Evolutionary conservation across 352 stramenopile species (phyloP).

Genomic region (Phytophthora pini): DNA sequence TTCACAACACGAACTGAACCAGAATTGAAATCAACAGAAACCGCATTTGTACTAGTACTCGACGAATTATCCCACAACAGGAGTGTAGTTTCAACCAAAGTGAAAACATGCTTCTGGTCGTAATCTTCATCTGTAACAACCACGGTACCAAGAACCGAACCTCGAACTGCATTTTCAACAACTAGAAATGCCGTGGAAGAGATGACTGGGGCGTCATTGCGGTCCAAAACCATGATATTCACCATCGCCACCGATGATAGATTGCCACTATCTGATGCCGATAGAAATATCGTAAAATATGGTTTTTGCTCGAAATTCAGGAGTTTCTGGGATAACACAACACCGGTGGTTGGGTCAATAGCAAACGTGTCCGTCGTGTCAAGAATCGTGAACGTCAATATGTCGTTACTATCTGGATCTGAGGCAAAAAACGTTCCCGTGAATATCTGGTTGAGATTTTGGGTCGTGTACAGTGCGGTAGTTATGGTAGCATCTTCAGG

Average conservation of each 20-base stretch:
- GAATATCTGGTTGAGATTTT: constrained; percentile 13
- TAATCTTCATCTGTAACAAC: constrained; percentile 27
- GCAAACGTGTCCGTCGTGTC: constrained; percentile 24
- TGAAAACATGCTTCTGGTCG: constrained; percentile 26
- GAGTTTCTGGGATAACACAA: constrained; percentile 3
- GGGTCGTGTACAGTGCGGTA: constrained; percentile 11
- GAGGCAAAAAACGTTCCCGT: constrained; percentile 13
- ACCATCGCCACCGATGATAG: constrained; percentile 7
- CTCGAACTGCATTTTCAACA: constrained; percentile 12
- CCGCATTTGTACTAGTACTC: constrained; percentile 11
- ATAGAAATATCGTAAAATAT: constrained; percentile 16
- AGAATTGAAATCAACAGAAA: constrained; percentile 15
- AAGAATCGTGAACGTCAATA: constrained; percentile 10
- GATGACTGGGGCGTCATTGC: constrained; percentile 34
- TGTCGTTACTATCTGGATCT: constrained; percentile 26
- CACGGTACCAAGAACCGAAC: constrained; percentile 14
- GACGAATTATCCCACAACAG: constrained; percentile 23
- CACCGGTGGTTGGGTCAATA: constrained; percentile 16
- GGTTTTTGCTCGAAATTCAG: constrained; percentile 31
- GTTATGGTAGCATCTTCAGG: constrained; percentile 29
- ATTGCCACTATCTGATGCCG: constrained; percentile 17
- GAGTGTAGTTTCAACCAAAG: constrained; percentile 15
- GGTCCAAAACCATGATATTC: constrained; percentile 29
- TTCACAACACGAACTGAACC: constrained; percentile 26
- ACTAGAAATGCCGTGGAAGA: constrained; percentile 11